Percentiles rank a stretch among this genome's conserved stretches.
Conservation (phyloP, 495 filamentous ascomycete genomes). For the Penicillium chermesinum region DNA sequence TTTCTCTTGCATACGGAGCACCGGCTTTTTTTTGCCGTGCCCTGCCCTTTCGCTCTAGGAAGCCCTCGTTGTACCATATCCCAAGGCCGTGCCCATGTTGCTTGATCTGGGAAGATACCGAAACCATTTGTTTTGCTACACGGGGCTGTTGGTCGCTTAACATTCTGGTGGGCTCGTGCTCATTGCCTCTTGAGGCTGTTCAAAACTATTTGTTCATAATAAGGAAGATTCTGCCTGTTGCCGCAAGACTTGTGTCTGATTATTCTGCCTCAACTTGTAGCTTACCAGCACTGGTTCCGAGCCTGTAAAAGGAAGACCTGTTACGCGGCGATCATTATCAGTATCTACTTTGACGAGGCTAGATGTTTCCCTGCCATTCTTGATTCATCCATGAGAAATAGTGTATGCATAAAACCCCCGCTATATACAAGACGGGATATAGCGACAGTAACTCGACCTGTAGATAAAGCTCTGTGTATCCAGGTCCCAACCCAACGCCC, state of each 20-base stretch:
- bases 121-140: constrained; percentile 3
- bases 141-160: constrained; percentile 1
- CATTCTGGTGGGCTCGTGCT: constrained; percentile 5
- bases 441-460: not conserved
- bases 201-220: constrained; percentile 21
- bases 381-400: not conserved
- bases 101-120: not conserved
- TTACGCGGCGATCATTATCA: too few species aligned
- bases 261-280: not conserved
- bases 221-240: constrained; percentile 9
- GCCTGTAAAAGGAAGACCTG: too few species aligned
- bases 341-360: too few species aligned
- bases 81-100: not conserved
- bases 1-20: constrained; percentile 3
- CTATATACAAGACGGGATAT: not conserved
- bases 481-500: not conserved
- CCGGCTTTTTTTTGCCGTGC: constrained; percentile 4
- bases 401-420: not conserved
- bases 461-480: not conserved
- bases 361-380: not conserved
- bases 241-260: too few species aligned
- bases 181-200: constrained; percentile 4
- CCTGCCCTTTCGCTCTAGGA: not conserved
- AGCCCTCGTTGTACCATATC: not conserved
- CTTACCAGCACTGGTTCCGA: too few species aligned